Percentiles rank a stretch among this genome's conserved stretches.
phyloP scores from a whole-genome alignment of 208 protist genomes.

The Acanthamoeba polyphaga region DNA sequence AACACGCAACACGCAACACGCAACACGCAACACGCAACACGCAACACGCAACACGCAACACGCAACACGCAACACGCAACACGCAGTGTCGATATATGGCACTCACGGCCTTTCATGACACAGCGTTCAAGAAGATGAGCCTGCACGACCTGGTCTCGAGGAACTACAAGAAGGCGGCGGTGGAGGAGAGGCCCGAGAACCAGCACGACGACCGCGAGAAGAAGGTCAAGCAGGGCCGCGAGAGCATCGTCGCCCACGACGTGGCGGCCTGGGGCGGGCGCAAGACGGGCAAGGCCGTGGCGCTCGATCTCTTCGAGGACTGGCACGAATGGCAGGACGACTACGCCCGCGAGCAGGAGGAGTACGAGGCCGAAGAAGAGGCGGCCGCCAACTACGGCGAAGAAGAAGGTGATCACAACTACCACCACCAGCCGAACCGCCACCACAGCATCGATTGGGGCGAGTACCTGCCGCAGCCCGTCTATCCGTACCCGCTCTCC shows the following conservation, averaged over 20 bases:
- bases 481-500: not conserved
- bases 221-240: not conserved
- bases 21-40: no score
- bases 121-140: slow-evolving; percentile 25
- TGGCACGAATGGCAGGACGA: slow-evolving; percentile 26
- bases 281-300: not conserved
- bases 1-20: no score
- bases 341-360: slow-evolving; percentile 6
- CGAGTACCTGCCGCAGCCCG: not conserved
- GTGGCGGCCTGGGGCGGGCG: not conserved
- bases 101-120: not conserved
- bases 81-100: not conserved
- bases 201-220: not conserved
- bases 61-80: not conserved
- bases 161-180: not conserved
- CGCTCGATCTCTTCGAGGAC: slow-evolving; percentile 12
- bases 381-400: not conserved
- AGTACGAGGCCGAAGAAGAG: not conserved
- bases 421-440: not conserved
- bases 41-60: no score
- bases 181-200: slow-evolving; percentile 43
- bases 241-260: not conserved
- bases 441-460: not conserved
- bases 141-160: slow-evolving; percentile 28
- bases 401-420: not conserved